Evolutionary conservation across 345 rosid species (phyloP).

Genomic region (Carallia pectinifolia): DNA sequence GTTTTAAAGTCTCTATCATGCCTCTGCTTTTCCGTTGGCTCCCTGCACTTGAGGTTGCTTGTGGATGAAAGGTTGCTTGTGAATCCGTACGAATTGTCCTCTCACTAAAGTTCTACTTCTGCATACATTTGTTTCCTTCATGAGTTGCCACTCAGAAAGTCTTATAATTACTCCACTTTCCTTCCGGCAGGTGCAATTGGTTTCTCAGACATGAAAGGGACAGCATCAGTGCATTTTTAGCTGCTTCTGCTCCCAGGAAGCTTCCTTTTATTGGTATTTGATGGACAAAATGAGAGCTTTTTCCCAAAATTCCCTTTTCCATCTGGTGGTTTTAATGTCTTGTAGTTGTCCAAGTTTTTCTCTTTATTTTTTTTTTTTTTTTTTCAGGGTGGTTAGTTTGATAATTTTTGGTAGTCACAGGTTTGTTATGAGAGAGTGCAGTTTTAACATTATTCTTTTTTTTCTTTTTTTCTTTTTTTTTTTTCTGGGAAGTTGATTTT

Average conservation of each 20-base stretch:
- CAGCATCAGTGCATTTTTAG: constrained; percentile 83
- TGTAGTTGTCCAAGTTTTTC: background rate
- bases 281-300: constrained; percentile 19
- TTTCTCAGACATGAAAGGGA: constrained; percentile 52
- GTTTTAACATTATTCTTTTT: constrained; percentile 17
- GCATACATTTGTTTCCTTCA: background rate
- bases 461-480: background rate
- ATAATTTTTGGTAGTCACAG: background rate
- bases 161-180: constrained; percentile 16
- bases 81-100: constrained; percentile 26
- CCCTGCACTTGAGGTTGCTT: constrained; percentile 33
- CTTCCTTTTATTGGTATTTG: constrained; percentile 23
- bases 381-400: background rate
- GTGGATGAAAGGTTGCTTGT: constrained; percentile 38
- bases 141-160: background rate
- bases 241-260: constrained; percentile 84
- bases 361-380: background rate
- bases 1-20: constrained; percentile 49
- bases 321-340: background rate
- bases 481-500: constrained; percentile 18
- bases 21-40: constrained; percentile 28
- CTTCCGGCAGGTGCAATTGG: constrained; percentile 38
- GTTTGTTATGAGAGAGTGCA: background rate
- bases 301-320: background rate
- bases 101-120: background rate